phyloP scores from a whole-genome alignment of 345 rosid genomes.

The Cochlearia excelsa region DNA sequence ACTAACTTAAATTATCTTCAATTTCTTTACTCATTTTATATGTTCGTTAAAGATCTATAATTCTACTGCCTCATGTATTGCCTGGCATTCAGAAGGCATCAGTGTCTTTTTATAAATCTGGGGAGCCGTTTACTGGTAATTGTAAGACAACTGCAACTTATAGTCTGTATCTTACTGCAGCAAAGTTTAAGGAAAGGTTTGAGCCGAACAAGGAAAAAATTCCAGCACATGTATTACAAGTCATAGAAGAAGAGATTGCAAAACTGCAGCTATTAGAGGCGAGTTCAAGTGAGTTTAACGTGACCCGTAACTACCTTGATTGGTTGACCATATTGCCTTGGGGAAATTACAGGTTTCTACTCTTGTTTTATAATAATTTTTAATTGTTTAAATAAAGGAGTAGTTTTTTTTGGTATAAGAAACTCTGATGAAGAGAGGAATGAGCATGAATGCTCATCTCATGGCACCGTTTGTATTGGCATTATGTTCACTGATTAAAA shows the following conservation, averaged over 20 bases:
- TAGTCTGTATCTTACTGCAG: conserved; percentile 44
- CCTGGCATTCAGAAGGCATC: conserved; percentile 6
- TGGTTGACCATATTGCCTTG: conserved; percentile 96
- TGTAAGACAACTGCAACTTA: conserved; percentile 15
- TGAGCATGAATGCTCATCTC: conserved; percentile 3
- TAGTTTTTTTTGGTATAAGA: conserved; percentile 15
- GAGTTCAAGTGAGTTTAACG: conserved; percentile 99
- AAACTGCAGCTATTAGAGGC: conserved; percentile 97
- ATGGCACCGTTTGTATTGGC: conserved; percentile 11
- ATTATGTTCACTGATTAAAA: conserved; percentile 16
- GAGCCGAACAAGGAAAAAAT: conserved; percentile 82
- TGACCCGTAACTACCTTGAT: conserved; percentile 97
- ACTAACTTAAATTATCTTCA: conserved; percentile 18
- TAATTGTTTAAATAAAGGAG: conserved; percentile 1
- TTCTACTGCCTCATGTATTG: neutral
- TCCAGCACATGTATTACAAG: conserved; percentile 88
- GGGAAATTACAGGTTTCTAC: conserved; percentile 87
- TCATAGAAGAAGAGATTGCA: conserved; percentile 96
- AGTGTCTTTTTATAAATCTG: conserved; percentile 7
- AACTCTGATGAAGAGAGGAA: conserved; percentile 3
- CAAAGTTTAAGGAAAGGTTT: conserved; percentile 88
- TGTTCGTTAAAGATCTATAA: neutral
- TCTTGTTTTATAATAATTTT: conserved; percentile 6
- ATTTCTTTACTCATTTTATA: conserved; percentile 10
- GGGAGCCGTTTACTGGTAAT: neutral